Percentiles rank a stretch among this genome's conserved stretches.
phyloP scores from a whole-genome alignment of 768 basidiomycete species.

The Suillus variegatus region DNA sequence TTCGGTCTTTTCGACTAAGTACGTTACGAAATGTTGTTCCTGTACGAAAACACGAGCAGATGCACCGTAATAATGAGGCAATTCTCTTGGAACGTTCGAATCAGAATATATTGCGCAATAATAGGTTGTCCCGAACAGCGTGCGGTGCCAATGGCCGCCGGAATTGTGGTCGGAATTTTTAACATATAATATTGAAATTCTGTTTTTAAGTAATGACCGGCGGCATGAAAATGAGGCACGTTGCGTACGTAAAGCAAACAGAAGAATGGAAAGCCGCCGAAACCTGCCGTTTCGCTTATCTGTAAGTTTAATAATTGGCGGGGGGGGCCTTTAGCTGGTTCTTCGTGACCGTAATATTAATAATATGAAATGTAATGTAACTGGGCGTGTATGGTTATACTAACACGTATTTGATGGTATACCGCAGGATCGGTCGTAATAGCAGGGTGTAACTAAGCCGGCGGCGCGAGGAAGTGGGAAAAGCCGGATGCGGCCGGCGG shows the following conservation, averaged over 20 bases:
- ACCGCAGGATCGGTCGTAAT: conserved; percentile 26
- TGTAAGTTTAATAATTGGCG: background rate
- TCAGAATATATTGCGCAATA: conserved; percentile 8
- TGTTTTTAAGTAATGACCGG: conserved; percentile 15
- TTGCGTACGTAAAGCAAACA: conserved; percentile 14
- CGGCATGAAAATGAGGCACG: conserved; percentile 17
- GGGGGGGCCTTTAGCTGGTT: background rate
- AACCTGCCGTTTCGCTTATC: background rate
- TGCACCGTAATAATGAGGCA: conserved; percentile 11
- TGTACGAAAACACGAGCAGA: conserved; percentile 7
- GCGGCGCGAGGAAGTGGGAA: conserved; percentile 33
- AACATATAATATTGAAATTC: background rate
- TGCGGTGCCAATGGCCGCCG: conserved; percentile 11
- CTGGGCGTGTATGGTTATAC: background rate
- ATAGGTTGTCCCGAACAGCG: background rate
- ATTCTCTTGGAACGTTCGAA: conserved; percentile 9
- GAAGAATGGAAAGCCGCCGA: conserved; percentile 8
- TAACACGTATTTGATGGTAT: background rate
- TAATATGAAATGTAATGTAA: background rate
- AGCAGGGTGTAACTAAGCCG: conserved; percentile 28
- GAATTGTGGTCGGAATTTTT: conserved; percentile 3
- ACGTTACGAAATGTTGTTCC: conserved; percentile 12
- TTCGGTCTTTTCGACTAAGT: conserved; percentile 96
- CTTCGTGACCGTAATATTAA: background rate
- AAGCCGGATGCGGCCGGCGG: conserved; percentile 28